These are phyloP conservation scores for Lojkania enalia DNA, from an alignment of 2,329 filamentous ascomycete species.

Conservation along the genomic window DNA sequence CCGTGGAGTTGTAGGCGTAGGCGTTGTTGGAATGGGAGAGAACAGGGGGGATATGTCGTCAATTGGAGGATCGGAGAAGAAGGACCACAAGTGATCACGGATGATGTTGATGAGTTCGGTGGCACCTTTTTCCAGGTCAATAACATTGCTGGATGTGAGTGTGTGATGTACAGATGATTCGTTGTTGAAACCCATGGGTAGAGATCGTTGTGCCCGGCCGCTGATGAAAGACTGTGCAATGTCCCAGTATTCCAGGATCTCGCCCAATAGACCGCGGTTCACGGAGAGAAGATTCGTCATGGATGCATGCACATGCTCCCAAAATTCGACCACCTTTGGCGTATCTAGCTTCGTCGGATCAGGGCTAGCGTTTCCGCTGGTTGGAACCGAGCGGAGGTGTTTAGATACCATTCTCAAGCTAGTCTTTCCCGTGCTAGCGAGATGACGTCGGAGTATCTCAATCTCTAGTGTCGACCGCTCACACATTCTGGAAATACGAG, in stretches of 20 bases:
- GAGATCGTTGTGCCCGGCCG: constrained; percentile 75
- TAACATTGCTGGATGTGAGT: constrained; percentile 70
- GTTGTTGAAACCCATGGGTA: constrained; percentile 80
- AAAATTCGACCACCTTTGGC: constrained; percentile 80
- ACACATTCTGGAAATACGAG: constrained; percentile 76
- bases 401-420: constrained; percentile 69
- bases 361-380: constrained; percentile 61
- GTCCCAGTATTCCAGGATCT: constrained; percentile 93
- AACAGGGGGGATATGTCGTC: constrained; percentile 89
- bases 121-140: constrained; percentile 74
- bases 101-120: constrained; percentile 83
- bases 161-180: constrained; percentile 81
- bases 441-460: constrained; percentile 80
- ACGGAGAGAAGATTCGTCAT: constrained; percentile 73
- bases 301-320: constrained; percentile 83
- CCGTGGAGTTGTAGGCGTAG: constrained; percentile 62
- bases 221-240: constrained; percentile 87
- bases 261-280: constrained; percentile 78
- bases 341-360: constrained; percentile 70
- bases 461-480: constrained; percentile 91
- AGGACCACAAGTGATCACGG: constrained; percentile 74
- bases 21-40: constrained; percentile 71
- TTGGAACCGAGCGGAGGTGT: constrained; percentile 74
- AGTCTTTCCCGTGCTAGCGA: constrained; percentile 75
- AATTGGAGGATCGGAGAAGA: constrained; percentile 85